Evolutionary conservation across 2,329 filamentous ascomycete species (phyloP).

Genomic region (Ophiostoma perfectum): DNA sequence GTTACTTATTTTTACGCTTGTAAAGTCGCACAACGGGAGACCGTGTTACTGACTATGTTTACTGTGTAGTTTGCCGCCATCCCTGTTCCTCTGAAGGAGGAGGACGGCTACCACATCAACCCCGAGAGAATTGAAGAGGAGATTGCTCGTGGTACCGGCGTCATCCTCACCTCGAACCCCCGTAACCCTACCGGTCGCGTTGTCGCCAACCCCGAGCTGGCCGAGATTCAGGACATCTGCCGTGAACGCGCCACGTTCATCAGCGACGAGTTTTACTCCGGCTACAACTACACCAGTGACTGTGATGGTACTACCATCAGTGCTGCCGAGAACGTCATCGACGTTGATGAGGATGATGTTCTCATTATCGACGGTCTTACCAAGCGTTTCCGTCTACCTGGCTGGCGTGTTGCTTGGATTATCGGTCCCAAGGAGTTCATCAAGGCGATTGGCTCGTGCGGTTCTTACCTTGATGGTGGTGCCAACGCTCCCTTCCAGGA

Average conservation of each 20-base stretch:
- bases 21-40: neutral
- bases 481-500: conserved; percentile 95
- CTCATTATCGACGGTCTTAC: conserved; percentile 93
- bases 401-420: conserved; percentile 96
- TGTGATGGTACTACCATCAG: conserved; percentile 88
- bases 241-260: conserved; percentile 85
- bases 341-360: conserved; percentile 85
- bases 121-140: conserved; percentile 89
- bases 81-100: conserved; percentile 74
- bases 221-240: conserved; percentile 88
- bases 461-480: conserved; percentile 89
- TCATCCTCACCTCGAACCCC: conserved; percentile 92
- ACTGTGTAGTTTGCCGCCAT: conserved; percentile 68
- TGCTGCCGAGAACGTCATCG: conserved; percentile 81
- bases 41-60: neutral
- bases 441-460: conserved; percentile 84
- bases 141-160: conserved; percentile 76
- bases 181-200: conserved; percentile 91
- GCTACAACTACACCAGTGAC: conserved; percentile 91
- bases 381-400: conserved; percentile 92
- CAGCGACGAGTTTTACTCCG: conserved; percentile 93
- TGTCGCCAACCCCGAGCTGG: conserved; percentile 75
- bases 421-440: conserved; percentile 95
- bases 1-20: neutral
- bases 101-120: conserved; percentile 89